Base-by-base conservation (phyloP, 164 flowering plant species). In the Cinnamomum micranthum region DNA sequence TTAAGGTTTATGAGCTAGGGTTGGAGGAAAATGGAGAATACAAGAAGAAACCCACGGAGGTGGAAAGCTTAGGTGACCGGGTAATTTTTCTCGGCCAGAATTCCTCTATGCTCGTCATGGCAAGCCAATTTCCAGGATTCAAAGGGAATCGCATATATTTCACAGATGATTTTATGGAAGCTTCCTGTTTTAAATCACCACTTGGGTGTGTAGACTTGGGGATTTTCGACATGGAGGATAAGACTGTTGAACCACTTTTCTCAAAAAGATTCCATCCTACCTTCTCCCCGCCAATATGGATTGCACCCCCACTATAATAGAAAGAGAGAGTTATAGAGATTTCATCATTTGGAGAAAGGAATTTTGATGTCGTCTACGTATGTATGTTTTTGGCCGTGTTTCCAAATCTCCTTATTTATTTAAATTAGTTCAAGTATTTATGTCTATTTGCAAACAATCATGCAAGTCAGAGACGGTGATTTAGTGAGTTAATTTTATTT, bases 71-170 rank as follows among this genome's bases (percentile, higher is more conserved):
- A 84, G 88, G 85, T 15, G 88, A 90, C 68, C 74, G 68, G 12
- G 76, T 91, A 58, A 69, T 93, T 87, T 91, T 92, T 75, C 71
- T 90, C 77, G 92, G 93, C 13, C 91, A 91, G 68, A 86, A 89
- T 79, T 84, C 90, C 70, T 27, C 86, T 0, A 90, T 91, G 81
- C 85, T 91, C 2, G 86, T 81, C 25, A 24, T 24, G 2, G 87
- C 84, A 27, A 68, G 75, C 35, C 91, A 88, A 23, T 71, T 93
- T 15, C 24, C 64, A n/a, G 82, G 81, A 33, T 73, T 86, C 74
- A 85, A 59, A 75, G 87, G 91, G 72, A 93, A 87, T 79, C 85
- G 88, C 52, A 84, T 93, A 51, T 77, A 84, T 66, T 91, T 88
- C 71, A 80, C 84, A 0, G 88, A 85, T 58, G 83, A 74, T 76